Evolutionary conservation across 371 early-diverging fungal genomes (phyloP).

Genomic region (Mucor piriformis): DNA sequence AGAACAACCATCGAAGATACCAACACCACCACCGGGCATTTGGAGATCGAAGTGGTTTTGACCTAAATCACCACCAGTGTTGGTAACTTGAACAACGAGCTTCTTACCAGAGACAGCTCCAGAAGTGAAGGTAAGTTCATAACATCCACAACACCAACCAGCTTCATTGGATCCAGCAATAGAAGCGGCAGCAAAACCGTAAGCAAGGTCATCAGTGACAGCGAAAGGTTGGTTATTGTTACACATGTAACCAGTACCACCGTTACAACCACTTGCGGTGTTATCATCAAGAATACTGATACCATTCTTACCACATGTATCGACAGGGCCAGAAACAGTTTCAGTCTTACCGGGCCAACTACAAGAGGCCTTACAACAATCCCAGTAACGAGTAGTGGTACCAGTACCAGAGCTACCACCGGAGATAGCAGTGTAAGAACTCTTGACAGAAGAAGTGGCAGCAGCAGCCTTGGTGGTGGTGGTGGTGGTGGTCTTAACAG

Average conservation of each 20-base stretch:
- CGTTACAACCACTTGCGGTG: constrained; percentile 37
- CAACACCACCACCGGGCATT: constrained; percentile 55
- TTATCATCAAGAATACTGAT: constrained; percentile 29
- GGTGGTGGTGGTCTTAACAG: constrained; percentile 10
- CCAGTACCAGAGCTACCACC: constrained; percentile 38
- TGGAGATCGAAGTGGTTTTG: constrained; percentile 53
- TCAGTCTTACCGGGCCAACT: constrained; percentile 43
- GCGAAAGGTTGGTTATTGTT: constrained; percentile 53
- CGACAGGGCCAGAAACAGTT: constrained; percentile 32
- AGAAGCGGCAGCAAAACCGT: constrained; percentile 51
- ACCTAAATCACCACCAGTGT: constrained; percentile 49
- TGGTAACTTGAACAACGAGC: constrained; percentile 53
- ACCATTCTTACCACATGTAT: constrained; percentile 40
- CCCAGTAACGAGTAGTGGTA: constrained; percentile 52
- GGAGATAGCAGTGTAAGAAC: constrained; percentile 21
- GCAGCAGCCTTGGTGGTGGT: constrained; percentile 21
- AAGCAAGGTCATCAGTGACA: constrained; percentile 39
- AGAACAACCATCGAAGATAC: constrained; percentile 47
- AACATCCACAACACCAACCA: constrained; percentile 51
- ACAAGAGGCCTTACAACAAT: constrained; percentile 55
- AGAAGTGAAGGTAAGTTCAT: constrained; percentile 46
- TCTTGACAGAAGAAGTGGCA: constrained; percentile 1
- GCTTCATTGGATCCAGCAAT: constrained; percentile 35
- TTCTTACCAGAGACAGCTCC: constrained; percentile 39
- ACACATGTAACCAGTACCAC: constrained; percentile 46